Conservation (phyloP, 192 early-diverging fungal species). For the Obelidium mucronatum region DNA sequence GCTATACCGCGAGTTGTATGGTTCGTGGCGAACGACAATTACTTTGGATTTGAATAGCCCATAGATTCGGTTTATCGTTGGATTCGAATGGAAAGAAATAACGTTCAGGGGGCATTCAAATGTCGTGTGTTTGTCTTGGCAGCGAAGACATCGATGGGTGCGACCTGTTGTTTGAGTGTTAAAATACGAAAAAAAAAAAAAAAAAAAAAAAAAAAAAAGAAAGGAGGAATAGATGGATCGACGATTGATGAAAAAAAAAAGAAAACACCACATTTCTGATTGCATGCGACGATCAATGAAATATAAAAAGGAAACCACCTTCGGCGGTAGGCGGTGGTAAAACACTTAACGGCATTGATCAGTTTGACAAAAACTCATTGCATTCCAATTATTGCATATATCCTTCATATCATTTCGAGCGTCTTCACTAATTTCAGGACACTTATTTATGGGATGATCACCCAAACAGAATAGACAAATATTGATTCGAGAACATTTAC, state of each 20-base stretch:
- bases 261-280: too few relatives aligned
- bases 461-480: constrained; percentile 34
- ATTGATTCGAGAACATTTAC: constrained; percentile 28
- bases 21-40: constrained; percentile 35
- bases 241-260: too few relatives aligned
- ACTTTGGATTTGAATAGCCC: constrained; percentile 23
- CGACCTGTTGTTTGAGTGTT: too few relatives aligned
- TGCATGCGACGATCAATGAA: too few relatives aligned
- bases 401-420: constrained; percentile 30
- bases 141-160: constrained; percentile 21
- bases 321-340: not conserved
- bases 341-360: constrained; percentile 32
- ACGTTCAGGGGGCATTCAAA: constrained; percentile 36
- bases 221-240: not conserved
- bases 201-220: not conserved
- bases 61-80: constrained; percentile 26
- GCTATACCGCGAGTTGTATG: constrained; percentile 12
- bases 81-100: constrained; percentile 6
- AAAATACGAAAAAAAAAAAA: too few relatives aligned
- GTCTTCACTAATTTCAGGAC: constrained; percentile 33
- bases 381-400: constrained; percentile 37
- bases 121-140: constrained; percentile 34
- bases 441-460: constrained; percentile 25
- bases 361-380: constrained; percentile 34
- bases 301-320: too few relatives aligned